Evolutionary conservation across 169 alveolate species (phyloP).

Genomic region (Babesia gibsoni): DNA sequence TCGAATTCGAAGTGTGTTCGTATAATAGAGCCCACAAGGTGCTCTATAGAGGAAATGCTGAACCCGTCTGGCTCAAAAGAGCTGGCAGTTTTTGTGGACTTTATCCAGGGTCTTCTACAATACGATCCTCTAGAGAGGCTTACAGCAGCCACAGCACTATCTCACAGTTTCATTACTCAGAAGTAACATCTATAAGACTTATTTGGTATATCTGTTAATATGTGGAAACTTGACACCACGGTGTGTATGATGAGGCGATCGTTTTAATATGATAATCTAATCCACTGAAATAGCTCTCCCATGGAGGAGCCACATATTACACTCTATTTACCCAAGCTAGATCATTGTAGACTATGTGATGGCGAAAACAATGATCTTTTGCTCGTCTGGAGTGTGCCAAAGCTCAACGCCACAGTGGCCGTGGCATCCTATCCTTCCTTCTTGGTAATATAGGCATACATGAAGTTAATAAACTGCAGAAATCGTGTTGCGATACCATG

Average conservation of each 20-base stretch:
- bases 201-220: too few relatives aligned
- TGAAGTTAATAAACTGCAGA: not conserved
- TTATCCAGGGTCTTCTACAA: slow-evolving; percentile 77
- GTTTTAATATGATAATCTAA: too few relatives aligned
- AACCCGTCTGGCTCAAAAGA: not conserved
- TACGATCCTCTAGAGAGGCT: slow-evolving; percentile 86
- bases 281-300: too few relatives aligned
- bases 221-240: too few relatives aligned
- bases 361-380: slow-evolving; percentile 1
- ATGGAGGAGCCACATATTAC: not conserved
- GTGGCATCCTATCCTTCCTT: slow-evolving; percentile 20
- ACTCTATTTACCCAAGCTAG: slow-evolving; percentile 2
- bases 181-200: too few relatives aligned
- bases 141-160: slow-evolving; percentile 85
- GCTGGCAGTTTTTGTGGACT: slow-evolving; percentile 60
- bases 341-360: not conserved
- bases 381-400: slow-evolving; percentile 17
- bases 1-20: slow-evolving; percentile 44
- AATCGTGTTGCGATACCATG: slow-evolving; percentile 1
- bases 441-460: not conserved
- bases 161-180: slow-evolving; percentile 93
- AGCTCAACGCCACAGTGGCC: slow-evolving; percentile 2
- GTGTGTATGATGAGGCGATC: too few relatives aligned
- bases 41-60: slow-evolving; percentile 53
- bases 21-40: slow-evolving; percentile 45